Evolutionary conservation across 768 basidiomycete genomes (phyloP).

Genomic region (Boletus patriciae): DNA sequence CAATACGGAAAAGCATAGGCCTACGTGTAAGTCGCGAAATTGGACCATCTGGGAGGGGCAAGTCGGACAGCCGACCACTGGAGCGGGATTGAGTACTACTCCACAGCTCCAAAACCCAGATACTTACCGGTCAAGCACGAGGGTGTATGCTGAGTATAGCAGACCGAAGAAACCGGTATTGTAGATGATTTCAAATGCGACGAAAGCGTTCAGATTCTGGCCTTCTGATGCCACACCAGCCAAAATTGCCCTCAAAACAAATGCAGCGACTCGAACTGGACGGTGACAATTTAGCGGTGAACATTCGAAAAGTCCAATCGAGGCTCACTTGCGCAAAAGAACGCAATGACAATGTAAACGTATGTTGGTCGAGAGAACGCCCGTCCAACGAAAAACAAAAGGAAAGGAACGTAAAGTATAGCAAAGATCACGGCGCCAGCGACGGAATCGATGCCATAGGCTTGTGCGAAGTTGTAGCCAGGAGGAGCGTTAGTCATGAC

Average conservation of each 20-base stretch:
- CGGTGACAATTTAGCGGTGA: not conserved
- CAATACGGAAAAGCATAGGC: slow-evolving; percentile 26
- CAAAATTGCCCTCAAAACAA: slow-evolving; percentile 30
- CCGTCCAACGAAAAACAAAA: slow-evolving; percentile 22
- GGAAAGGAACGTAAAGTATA: slow-evolving; percentile 28
- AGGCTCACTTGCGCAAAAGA: slow-evolving; percentile 31
- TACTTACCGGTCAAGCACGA: slow-evolving; percentile 34
- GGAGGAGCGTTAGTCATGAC: slow-evolving; percentile 19
- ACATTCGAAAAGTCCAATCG: not conserved
- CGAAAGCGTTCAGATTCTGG: slow-evolving; percentile 21
- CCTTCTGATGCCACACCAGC: slow-evolving; percentile 25
- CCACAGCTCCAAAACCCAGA: not conserved
- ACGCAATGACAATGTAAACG: slow-evolving; percentile 28
- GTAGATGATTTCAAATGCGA: slow-evolving; percentile 35
- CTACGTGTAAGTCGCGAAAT: slow-evolving; percentile 24
- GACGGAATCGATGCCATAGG: slow-evolving; percentile 31
- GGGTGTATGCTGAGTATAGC: slow-evolving; percentile 35
- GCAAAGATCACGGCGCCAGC: slow-evolving; percentile 35
- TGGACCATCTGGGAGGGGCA: slow-evolving; percentile 22
- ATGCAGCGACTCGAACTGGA: slow-evolving; percentile 34
- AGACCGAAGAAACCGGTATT: slow-evolving; percentile 38
- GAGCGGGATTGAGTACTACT: not conserved
- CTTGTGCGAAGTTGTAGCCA: slow-evolving; percentile 24
- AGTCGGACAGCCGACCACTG: slow-evolving; percentile 25
- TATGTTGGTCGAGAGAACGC: slow-evolving; percentile 27